Evolutionary conservation across 805 yeast species (phyloP), one percentile per base, ranked within the genome.

Genomic region (Monosporozyma unispora): DNA sequence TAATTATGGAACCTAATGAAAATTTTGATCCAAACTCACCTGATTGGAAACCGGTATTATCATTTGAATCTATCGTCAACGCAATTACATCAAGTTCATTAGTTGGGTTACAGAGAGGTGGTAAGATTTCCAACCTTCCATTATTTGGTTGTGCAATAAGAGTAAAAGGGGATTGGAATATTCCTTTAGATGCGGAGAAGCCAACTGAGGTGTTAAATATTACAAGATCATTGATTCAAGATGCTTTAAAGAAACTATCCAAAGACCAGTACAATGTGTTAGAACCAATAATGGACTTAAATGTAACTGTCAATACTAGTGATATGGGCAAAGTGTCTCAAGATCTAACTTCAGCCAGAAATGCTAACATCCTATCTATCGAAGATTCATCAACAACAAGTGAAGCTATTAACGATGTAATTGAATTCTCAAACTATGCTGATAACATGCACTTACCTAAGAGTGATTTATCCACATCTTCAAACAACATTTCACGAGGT

Each of bases 281-380:
- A 64, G 98, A 93, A 66, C 99, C 99, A 0, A 73, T 85, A 27
- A 91, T 93, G 97, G 73, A 76, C 33, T 82, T 89, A 4, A 72
- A 72, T 7, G 80, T 93, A 1, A 77, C 74, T 47, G 83, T 82
- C 2, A 75, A 75, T 48, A 84, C 88, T 28, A 83, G 78, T 49
- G 86, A 84, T 50, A 67, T 91, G 55, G 98, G 98, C 19, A 74
- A 74, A 33, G 93, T 93, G 1, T 76, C 87, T 38, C 95, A 87
- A 57, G 99, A 93, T 62, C 68, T 93, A 47, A 81, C 87, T 41
- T 80, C 87, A 28, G 76, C 82, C 12, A 76, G 98, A 52, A 81
- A 82, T 43, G 97, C 96, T 1, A 73, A 70, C 1, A 87, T 93
- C 41, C 61, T 73, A 3, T 78, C 86, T 2, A 79, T 93, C 40